Conservation (phyloP, 2,329 filamentous ascomycete species). For the Diplodia seriata region DNA sequence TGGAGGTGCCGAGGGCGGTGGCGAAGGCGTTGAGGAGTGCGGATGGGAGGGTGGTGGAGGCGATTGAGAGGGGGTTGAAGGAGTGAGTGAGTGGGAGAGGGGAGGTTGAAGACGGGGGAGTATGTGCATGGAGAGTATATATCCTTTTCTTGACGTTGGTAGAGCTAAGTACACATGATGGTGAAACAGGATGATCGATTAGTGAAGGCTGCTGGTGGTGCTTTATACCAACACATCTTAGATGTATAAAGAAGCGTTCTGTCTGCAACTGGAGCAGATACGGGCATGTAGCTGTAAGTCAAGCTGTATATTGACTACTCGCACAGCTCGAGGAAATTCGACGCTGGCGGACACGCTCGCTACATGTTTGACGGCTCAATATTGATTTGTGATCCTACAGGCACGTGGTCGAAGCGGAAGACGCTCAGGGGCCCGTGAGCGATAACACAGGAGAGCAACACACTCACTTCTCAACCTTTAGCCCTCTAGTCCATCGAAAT, state of each 20-base stretch:
- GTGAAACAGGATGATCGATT: no score
- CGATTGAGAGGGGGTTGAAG: background rate
- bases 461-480: background rate
- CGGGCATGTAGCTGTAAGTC: no score
- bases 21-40: background rate
- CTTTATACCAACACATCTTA: no score
- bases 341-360: background rate
- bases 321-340: no score
- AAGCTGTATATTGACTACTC: no score
- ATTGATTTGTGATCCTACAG: background rate
- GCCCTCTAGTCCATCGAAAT: background rate
- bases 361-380: background rate
- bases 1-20: background rate
- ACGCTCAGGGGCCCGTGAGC: background rate
- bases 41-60: background rate
- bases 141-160: no score
- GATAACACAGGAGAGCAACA: background rate
- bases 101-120: background rate
- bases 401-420: background rate
- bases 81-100: background rate
- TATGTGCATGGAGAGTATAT: no score
- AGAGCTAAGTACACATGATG: no score
- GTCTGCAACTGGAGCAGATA: no score
- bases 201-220: no score
- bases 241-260: no score